Conservation (phyloP, 768 basidiomycete genomes). For the Podaxis pistillaris region DNA sequence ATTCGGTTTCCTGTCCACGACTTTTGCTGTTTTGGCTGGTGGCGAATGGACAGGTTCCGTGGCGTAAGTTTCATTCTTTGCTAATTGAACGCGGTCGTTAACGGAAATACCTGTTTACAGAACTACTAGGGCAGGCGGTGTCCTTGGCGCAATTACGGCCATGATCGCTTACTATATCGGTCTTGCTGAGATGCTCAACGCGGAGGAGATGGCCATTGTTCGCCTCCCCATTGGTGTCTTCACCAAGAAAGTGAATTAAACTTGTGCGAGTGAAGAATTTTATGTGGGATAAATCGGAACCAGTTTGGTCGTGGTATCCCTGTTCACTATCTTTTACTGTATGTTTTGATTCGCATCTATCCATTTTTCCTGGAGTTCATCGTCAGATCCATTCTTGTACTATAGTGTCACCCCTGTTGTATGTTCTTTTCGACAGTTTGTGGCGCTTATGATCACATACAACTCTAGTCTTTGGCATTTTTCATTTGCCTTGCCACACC, state of each 20-base stretch:
- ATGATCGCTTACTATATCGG: slow-evolving; percentile 50
- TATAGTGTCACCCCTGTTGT: background rate
- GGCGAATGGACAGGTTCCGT: slow-evolving; percentile 31
- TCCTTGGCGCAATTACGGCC: slow-evolving; percentile 42
- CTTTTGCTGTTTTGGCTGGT: slow-evolving; percentile 42
- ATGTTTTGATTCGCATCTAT: background rate
- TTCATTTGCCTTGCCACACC: background rate
- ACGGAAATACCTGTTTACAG: slow-evolving; percentile 20
- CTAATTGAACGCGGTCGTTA: background rate
- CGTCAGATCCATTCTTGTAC: background rate
- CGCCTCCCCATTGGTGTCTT: slow-evolving; percentile 43
- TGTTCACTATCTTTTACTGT: background rate
- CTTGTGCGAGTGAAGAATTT: background rate
- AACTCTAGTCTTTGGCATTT: background rate
- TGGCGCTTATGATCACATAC: background rate
- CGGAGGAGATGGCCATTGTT: slow-evolving; percentile 38
- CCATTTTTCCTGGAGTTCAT: no score
- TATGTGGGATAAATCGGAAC: background rate
- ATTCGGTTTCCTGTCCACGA: slow-evolving; percentile 35
- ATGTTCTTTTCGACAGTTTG: background rate
- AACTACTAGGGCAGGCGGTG: slow-evolving; percentile 41
- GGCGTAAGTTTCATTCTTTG: slow-evolving; percentile 24
- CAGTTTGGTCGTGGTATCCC: background rate
- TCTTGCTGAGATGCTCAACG: slow-evolving; percentile 39
- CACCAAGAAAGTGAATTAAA: slow-evolving; percentile 23